Percentiles rank a stretch among this genome's conserved stretches.
These are phyloP conservation scores for Cladosporium oxysporum DNA, from an alignment of 2,329 filamentous ascomycete species.

Conservation along the genomic window DNA sequence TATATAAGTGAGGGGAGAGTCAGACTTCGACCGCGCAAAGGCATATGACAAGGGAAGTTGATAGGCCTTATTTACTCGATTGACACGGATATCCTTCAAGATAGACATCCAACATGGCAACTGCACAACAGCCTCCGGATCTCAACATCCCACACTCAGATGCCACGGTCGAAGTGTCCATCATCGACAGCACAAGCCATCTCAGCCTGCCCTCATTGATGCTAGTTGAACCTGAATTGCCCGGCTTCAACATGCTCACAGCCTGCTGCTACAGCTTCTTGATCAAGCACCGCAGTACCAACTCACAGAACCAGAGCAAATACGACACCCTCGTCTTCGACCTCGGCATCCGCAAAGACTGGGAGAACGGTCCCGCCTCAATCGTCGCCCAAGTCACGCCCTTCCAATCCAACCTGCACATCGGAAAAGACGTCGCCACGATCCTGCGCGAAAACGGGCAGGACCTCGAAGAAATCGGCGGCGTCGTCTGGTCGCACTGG, in stretches of 20 bases:
- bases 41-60: too few relatives aligned
- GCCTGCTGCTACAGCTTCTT: constrained; percentile 49
- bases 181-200: constrained; percentile 33
- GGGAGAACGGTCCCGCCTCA: constrained; percentile 38
- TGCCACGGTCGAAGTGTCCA: constrained; percentile 34
- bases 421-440: constrained; percentile 43
- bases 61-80: too few relatives aligned
- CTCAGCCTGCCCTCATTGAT: constrained; percentile 23
- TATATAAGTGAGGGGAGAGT: not conserved
- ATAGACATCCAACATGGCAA: not conserved
- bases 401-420: constrained; percentile 33
- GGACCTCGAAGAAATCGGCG: constrained; percentile 31
- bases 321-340: constrained; percentile 46
- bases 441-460: constrained; percentile 40
- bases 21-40: not conserved
- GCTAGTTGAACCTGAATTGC: constrained; percentile 38
- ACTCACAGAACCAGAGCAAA: constrained; percentile 30
- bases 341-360: constrained; percentile 48
- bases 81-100: too few relatives aligned
- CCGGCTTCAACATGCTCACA: constrained; percentile 37
- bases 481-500: constrained; percentile 29
- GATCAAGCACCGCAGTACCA: constrained; percentile 44
- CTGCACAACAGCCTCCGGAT: constrained; percentile 29
- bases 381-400: constrained; percentile 32
- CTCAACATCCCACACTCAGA: constrained; percentile 35